Evolutionary conservation across 148 eudicot species (phyloP).

Genomic region (Cornus florida): DNA sequence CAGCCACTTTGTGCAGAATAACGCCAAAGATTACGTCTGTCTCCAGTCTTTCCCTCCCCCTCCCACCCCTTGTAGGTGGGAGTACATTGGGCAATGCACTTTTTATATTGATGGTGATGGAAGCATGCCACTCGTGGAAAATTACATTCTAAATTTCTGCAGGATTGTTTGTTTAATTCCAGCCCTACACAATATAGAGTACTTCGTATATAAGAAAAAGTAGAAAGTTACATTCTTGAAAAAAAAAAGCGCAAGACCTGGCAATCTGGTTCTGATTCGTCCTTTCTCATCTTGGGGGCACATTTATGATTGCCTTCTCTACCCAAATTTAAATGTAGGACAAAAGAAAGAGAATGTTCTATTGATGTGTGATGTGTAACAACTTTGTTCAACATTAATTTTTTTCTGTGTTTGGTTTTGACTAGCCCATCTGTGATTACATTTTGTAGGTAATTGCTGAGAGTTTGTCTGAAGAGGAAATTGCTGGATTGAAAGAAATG

Average conservation of each 20-base stretch:
- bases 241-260: background rate
- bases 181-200: background rate
- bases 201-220: background rate
- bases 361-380: background rate
- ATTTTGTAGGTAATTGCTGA: conserved; percentile 69
- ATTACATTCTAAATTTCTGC: background rate
- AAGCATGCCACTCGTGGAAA: background rate
- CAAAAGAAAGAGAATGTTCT: background rate
- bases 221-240: background rate
- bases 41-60: background rate
- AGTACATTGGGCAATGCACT: background rate
- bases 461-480: conserved; percentile 76
- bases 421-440: background rate
- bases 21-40: background rate
- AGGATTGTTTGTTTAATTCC: background rate
- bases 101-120: background rate
- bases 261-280: background rate
- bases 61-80: too few relatives aligned
- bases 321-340: background rate
- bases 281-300: background rate
- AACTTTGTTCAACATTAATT: background rate
- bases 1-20: background rate
- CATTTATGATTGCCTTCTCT: background rate
- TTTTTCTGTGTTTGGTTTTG: background rate
- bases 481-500: conserved; percentile 76